Conservation (phyloP, 306 rosid genomes). For the Fagus crenata region DNA sequence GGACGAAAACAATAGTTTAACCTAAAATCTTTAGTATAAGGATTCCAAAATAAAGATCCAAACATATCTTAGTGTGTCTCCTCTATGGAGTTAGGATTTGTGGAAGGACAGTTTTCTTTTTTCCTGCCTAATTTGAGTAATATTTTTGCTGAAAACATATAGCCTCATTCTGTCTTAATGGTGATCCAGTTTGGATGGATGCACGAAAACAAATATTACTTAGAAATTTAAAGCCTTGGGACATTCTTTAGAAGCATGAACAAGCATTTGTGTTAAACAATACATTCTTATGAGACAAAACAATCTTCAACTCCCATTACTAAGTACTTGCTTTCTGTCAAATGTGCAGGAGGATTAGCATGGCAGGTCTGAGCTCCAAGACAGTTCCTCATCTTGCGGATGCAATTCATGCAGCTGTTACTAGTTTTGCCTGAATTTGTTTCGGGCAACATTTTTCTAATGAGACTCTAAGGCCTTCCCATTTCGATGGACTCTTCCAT, state of each 20-base stretch:
- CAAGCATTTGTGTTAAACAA: background rate
- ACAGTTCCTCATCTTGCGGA: constrained; percentile 91
- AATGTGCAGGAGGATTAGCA: constrained; percentile 89
- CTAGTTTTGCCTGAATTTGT: constrained; percentile 37
- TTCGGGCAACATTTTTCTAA: background rate
- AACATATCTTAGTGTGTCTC: background rate
- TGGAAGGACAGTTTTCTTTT: no score
- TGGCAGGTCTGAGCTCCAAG: constrained; percentile 95
- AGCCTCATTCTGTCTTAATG: background rate
- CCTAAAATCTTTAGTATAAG: background rate
- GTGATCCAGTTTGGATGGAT: background rate
- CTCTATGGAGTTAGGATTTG: background rate
- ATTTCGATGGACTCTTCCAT: background rate
- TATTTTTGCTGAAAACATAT: background rate
- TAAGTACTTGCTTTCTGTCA: constrained; percentile 3
- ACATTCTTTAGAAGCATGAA: background rate
- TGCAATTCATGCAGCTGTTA: constrained; percentile 87
- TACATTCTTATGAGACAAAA: background rate
- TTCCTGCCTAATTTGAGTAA: no score
- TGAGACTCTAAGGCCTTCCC: background rate
- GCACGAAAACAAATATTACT: background rate
- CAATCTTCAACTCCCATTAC: constrained; percentile 14
- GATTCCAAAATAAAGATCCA: background rate
- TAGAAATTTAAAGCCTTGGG: background rate
- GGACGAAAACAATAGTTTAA: no score